Evolutionary conservation across 2,329 filamentous ascomycete genomes (phyloP), one percentile per base, ranked within the genome.

Genomic region (Aspergillus sp.): DNA sequence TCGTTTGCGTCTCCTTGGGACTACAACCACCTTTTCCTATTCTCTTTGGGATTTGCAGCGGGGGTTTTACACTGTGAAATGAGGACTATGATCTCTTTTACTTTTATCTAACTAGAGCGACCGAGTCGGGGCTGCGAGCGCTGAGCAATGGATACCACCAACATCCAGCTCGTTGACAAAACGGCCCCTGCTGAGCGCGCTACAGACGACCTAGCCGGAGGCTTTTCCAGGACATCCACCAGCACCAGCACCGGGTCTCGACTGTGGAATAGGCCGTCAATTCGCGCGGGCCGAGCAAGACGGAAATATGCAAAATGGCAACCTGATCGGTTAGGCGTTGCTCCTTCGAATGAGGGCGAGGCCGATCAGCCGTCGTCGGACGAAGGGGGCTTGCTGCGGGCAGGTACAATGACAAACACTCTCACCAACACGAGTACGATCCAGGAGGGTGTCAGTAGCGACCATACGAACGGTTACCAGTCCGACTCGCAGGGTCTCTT

Each of bases 301-400:
- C 67, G 78, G 37, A 80, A 79, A 67, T 81, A 80, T 56, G 75
- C 76, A 17, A 80, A 79, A 69, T 81, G 75, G 72, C 77, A 80
- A 77, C 70, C 87, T 72, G 68, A 87, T 69, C 70, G 83, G 77
- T 81, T 86, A 56, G 83, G 82, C 60, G 80, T 71, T 7, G 51
- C 67, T 3, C 65, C 45, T 34, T n/a, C 15, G 19, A 34, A 70
- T 11, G 56, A 61, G 24, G 61, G 59, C 3, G 42, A 45, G 12
- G 46, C 64, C 58, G 54, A 63, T 59, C 37, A 34, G 51, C 58
- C 66, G 47, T 55, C 64, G 17, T 66, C 63, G 15, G 63, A 60
- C 20, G 64, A 62, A 15, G 59, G 55, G 3, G 59, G 57, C 17
- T 51, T 69, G 20, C 62, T 64, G 22, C 61, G 59, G 19, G 50